A percentile compares a stretch with the other conserved stretches of the same genome.
Evolutionary conservation across 148 eudicot genomes (phyloP).

Genomic region (Euryodendron excelsum): DNA sequence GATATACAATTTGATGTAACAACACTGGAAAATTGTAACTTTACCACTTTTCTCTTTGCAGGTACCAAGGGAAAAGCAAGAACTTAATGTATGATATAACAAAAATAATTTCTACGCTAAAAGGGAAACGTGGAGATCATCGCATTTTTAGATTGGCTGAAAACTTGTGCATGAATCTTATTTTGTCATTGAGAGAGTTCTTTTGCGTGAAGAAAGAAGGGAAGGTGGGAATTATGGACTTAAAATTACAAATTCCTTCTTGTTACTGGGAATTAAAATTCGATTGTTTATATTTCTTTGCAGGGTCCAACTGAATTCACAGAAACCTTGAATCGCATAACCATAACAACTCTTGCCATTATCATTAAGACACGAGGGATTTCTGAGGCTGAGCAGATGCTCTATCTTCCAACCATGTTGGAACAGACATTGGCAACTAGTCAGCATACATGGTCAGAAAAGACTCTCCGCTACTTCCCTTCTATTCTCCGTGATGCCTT

Average conservation of each 20-base stretch:
- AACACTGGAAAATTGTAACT: constrained; percentile 4
- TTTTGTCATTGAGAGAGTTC: constrained; percentile 77
- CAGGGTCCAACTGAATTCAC: constrained; percentile 98
- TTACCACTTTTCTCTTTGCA: constrained; percentile 26
- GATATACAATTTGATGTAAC: not conserved
- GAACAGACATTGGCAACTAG: constrained; percentile 90
- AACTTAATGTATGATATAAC: constrained; percentile 87
- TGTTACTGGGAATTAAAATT: not conserved
- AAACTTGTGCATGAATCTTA: constrained; percentile 91
- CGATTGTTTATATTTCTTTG: constrained; percentile 12
- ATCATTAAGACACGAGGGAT: constrained; percentile 95
- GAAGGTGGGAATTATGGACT: constrained; percentile 49
- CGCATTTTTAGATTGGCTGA: constrained; percentile 91
- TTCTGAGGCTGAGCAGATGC: constrained; percentile 87
- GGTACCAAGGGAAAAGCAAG: constrained; percentile 96
- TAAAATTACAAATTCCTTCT: not conserved
- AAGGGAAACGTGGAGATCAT: constrained; percentile 94
- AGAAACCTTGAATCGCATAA: constrained; percentile 84
- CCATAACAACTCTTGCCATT: constrained; percentile 75
- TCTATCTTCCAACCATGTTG: constrained; percentile 81
- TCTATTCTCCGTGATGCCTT: constrained; percentile 71
- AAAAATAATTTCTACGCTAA: constrained; percentile 77
- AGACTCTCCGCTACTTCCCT: constrained; percentile 84
- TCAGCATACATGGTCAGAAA: constrained; percentile 97
- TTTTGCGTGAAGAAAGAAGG: constrained; percentile 86